phyloP scores from a whole-genome alignment of 495 filamentous ascomycete species.

The Lepraria neglecta region DNA sequence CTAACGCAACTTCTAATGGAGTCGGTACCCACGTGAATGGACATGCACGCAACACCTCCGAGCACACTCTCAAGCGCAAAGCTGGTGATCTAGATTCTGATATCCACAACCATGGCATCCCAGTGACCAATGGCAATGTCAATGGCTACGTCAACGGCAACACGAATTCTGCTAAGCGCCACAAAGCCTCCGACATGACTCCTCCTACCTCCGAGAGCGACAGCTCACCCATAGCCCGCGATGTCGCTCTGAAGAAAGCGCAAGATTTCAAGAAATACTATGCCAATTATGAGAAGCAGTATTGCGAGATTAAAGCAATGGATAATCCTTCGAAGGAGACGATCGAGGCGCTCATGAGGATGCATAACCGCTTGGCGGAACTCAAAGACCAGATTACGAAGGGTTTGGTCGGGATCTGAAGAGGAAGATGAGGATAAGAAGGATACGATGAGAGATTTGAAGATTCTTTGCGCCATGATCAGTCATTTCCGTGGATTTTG shows the following conservation, averaged over 20 bases:
- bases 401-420: slow-evolving; percentile 31
- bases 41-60: slow-evolving; percentile 22
- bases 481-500: slow-evolving; percentile 7
- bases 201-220: slow-evolving; percentile 44
- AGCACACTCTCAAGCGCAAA: slow-evolving; percentile 45
- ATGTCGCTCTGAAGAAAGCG: slow-evolving; percentile 48
- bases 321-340: slow-evolving; percentile 50
- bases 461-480: slow-evolving; percentile 5
- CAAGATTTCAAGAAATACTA: slow-evolving; percentile 57
- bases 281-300: slow-evolving; percentile 55
- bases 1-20: slow-evolving; percentile 2
- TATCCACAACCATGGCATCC: slow-evolving; percentile 24
- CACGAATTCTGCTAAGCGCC: slow-evolving; percentile 40
- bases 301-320: slow-evolving; percentile 49
- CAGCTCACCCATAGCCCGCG: slow-evolving; percentile 39
- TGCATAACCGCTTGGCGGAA: slow-evolving; percentile 52
- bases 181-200: slow-evolving; percentile 36
- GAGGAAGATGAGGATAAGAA: slow-evolving; percentile 31
- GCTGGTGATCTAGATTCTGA: slow-evolving; percentile 36
- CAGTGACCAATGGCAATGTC: slow-evolving; percentile 33
- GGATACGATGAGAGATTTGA: slow-evolving; percentile 23
- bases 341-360: slow-evolving; percentile 50
- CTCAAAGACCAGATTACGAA: slow-evolving; percentile 67
- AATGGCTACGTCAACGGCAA: slow-evolving; percentile 33
- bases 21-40: background rate